phyloP scores from a whole-genome alignment of 2,329 filamentous ascomycete species.

The Malbranchea cinnamomea region DNA sequence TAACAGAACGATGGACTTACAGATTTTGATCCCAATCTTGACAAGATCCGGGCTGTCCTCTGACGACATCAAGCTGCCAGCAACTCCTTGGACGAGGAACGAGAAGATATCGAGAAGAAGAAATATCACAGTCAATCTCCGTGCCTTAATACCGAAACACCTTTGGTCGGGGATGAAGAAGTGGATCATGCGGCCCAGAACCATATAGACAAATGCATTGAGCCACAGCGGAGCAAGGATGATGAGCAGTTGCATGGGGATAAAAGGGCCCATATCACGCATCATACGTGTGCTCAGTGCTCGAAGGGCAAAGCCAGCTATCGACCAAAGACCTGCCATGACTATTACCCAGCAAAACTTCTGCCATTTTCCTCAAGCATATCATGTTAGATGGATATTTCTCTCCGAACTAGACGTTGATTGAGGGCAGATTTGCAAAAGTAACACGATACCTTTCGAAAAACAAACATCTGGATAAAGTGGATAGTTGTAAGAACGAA shows the following conservation, averaged over 20 bases:
- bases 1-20: slow-evolving; percentile 5
- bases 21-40: slow-evolving; percentile 15
- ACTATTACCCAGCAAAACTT: slow-evolving; percentile 12
- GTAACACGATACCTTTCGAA: slow-evolving; percentile 10
- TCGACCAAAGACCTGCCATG: slow-evolving; percentile 9
- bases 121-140: slow-evolving; percentile 24
- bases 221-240: slow-evolving; percentile 15
- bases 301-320: slow-evolving; percentile 8
- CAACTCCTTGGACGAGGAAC: slow-evolving; percentile 9
- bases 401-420: too few species aligned
- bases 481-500: slow-evolving; percentile 6
- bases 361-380: too few species aligned
- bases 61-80: slow-evolving; percentile 12
- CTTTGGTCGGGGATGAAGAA: slow-evolving; percentile 26
- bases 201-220: slow-evolving; percentile 36
- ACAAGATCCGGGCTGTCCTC: slow-evolving; percentile 6
- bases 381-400: too few species aligned
- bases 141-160: slow-evolving; percentile 25
- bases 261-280: slow-evolving; percentile 5
- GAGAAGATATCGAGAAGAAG: slow-evolving; percentile 28
- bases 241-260: slow-evolving; percentile 10
- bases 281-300: slow-evolving; percentile 6
- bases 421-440: too few species aligned
- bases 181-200: slow-evolving; percentile 32
- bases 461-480: slow-evolving; percentile 7